Percentiles rank a stretch among this genome's conserved stretches.
Evolutionary conservation across 176 grass and related monocot species (phyloP).

Genomic region (Tuctoria greenei): DNA sequence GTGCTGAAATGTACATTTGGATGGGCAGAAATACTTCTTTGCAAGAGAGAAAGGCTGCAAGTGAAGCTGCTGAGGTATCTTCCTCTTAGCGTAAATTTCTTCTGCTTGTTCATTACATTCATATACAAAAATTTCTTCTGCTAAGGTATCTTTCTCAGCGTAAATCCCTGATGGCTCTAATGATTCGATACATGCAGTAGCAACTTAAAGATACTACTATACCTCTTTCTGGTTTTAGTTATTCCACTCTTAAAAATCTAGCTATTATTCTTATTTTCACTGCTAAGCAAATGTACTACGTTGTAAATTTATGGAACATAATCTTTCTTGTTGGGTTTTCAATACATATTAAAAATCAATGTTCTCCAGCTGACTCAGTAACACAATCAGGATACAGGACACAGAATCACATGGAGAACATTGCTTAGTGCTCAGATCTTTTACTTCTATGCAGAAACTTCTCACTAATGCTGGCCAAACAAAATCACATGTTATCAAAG

Average conservation of each 20-base stretch:
- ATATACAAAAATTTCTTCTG: background rate
- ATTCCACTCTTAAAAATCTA: background rate
- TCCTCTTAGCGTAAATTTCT: background rate
- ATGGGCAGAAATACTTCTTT: slow-evolving; percentile 84
- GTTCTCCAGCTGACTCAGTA: no score
- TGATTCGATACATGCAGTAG: background rate
- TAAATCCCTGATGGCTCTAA: background rate
- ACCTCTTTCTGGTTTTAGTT: slow-evolving; percentile 4
- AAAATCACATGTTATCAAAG: slow-evolving; percentile 67
- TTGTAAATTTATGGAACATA: background rate
- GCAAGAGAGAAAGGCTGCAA: slow-evolving; percentile 84
- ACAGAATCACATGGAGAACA: no score
- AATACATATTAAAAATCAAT: background rate
- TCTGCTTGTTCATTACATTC: slow-evolving; percentile 1
- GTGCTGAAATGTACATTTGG: slow-evolving; percentile 80
- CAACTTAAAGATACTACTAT: background rate
- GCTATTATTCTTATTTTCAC: background rate
- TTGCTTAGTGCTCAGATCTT: background rate
- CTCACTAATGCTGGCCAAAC: slow-evolving; percentile 48
- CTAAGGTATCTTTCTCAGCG: background rate
- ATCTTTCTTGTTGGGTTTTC: background rate
- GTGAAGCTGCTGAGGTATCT: slow-evolving; percentile 78
- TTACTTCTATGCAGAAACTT: slow-evolving; percentile 65
- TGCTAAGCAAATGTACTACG: background rate
- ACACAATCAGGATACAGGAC: no score